Evolutionary conservation across 108 stramenopile species (phyloP).

Genomic region (Cyclostephanos invisitatus): DNA sequence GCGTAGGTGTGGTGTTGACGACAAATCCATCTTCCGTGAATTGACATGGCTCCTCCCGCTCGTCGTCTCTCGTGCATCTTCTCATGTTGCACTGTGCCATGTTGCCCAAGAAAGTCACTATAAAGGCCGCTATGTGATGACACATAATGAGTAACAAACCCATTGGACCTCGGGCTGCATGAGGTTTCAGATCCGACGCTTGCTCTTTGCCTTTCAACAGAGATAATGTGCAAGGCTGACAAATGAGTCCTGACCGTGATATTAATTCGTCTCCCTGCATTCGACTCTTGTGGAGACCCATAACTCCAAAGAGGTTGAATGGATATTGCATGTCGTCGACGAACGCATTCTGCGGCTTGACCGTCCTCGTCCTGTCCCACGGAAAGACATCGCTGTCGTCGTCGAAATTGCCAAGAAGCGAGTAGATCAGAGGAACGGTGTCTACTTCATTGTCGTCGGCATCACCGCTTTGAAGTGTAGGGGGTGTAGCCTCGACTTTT

Average conservation of each 20-base stretch:
- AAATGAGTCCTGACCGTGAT: not conserved
- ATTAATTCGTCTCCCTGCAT: not conserved
- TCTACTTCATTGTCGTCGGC: not conserved
- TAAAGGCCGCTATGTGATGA: not conserved
- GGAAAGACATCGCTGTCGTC: constrained; percentile 4
- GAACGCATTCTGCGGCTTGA: constrained; percentile 12
- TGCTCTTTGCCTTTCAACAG: not conserved
- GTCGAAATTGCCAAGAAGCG: constrained; percentile 8
- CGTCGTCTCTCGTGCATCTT: not conserved
- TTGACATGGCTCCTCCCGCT: not conserved
- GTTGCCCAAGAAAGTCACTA: not conserved
- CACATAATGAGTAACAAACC: constrained; percentile 1
- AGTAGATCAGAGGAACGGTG: not conserved
- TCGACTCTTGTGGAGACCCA: not conserved
- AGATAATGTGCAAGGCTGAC: not conserved
- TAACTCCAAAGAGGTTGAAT: constrained; percentile 14
- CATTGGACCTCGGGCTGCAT: constrained; percentile 3
- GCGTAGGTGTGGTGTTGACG: not conserved
- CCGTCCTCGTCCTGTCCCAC: constrained; percentile 12
- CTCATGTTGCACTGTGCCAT: not conserved
- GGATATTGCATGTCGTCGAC: constrained; percentile 6
- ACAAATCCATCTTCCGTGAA: constrained; percentile 15
- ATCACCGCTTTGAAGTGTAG: not conserved
- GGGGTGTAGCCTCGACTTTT: constrained; percentile 4
- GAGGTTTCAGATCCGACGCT: not conserved